Conservation (phyloP, 805 yeast genomes). For the Saccharomycopsis sp. region DNA sequence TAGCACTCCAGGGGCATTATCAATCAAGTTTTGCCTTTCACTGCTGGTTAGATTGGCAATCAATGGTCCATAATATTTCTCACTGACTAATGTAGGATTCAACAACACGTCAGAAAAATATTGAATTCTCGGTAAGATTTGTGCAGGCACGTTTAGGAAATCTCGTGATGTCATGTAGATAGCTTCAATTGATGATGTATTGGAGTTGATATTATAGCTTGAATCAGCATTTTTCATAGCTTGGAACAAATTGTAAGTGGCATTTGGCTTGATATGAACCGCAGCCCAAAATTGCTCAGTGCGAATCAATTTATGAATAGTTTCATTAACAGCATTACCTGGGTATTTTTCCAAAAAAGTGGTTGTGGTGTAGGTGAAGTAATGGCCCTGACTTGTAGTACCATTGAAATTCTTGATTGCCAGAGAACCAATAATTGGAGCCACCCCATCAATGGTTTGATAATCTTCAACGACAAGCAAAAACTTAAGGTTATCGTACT, state of each 20-base stretch:
- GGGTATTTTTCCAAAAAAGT: conserved; percentile 12
- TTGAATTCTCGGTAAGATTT: conserved; percentile 35
- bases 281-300: conserved; percentile 55
- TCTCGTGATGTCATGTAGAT: conserved; percentile 59
- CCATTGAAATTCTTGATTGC: conserved; percentile 11
- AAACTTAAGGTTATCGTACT: conserved; percentile 20
- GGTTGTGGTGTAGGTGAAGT: conserved; percentile 12
- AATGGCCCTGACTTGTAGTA: conserved; percentile 21
- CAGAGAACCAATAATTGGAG: conserved; percentile 12
- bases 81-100: conserved; percentile 2
- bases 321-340: conserved; percentile 25
- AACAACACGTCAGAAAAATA: conserved; percentile 18
- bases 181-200: conserved; percentile 27
- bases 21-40: conserved; percentile 23
- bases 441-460: conserved; percentile 3
- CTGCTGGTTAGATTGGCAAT: conserved; percentile 12
- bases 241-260: conserved; percentile 29
- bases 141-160: conserved; percentile 34
- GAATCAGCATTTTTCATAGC: conserved; percentile 20
- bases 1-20: conserved; percentile 25
- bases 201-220: conserved; percentile 4
- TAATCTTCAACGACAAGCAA: conserved; percentile 25
- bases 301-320: conserved; percentile 37
- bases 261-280: conserved; percentile 41
- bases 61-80: conserved; percentile 8